Evolutionary conservation across 208 protist species (phyloP).

Genomic region (Vickermania spadyakhi): DNA sequence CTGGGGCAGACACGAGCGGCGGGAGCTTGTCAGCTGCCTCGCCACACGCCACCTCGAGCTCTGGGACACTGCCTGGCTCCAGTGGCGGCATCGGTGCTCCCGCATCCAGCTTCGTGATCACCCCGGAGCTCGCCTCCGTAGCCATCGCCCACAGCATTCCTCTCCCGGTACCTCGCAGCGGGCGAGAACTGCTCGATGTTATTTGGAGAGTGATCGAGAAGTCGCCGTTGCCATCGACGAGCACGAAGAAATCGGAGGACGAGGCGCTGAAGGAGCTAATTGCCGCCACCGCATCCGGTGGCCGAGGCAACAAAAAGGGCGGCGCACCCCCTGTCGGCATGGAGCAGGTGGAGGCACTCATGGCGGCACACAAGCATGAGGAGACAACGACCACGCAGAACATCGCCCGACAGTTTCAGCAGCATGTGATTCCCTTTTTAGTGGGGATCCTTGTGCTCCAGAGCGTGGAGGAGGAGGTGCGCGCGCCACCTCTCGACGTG

Average conservation of each 20-base stretch:
- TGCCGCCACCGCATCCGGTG: not conserved
- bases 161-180: not conserved
- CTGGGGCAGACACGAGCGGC: not conserved
- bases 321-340: not conserved
- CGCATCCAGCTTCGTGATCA: not conserved
- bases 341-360: not conserved
- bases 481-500: not conserved
- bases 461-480: not conserved
- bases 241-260: not conserved
- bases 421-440: not conserved
- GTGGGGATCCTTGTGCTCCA: not conserved
- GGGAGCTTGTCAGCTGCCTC: not conserved
- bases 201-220: not conserved
- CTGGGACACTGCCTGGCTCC: not conserved
- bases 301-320: not conserved
- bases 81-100: not conserved
- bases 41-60: not conserved
- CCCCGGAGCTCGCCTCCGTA: not conserved
- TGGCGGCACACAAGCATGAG: not conserved
- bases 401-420: not conserved
- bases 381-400: not conserved
- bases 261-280: not conserved
- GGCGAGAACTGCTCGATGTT: not conserved
- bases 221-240: not conserved
- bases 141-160: not conserved